Evolutionary conservation across 179 eudicot species (phyloP).

Genomic region (Corrigiola litoralis): DNA sequence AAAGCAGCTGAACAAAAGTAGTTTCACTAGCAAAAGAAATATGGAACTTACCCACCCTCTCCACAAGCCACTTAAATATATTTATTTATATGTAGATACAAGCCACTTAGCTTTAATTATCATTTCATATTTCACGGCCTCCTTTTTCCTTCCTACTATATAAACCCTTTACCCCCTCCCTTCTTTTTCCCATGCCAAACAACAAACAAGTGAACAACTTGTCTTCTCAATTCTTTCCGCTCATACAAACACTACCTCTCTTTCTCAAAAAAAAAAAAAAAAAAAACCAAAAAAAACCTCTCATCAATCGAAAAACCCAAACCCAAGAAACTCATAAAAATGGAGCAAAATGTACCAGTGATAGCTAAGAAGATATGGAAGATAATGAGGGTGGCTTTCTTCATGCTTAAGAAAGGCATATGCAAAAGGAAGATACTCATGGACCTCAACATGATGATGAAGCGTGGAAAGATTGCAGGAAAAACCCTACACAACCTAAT

Average conservation of each 20-base stretch:
- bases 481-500: constrained; percentile 28
- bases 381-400: constrained; percentile 28
- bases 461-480: constrained; percentile 30
- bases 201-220: too few species aligned
- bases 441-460: constrained; percentile 29
- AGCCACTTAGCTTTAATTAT: not conserved
- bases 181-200: constrained; percentile 18
- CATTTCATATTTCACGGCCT: not conserved
- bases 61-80: constrained; percentile 13
- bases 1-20: not conserved
- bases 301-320: not conserved
- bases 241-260: constrained; percentile 5
- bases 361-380: constrained; percentile 33
- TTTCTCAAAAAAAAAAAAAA: too few species aligned
- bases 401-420: constrained; percentile 31
- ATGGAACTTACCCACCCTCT: constrained; percentile 17
- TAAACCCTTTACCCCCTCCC: not conserved
- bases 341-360: constrained; percentile 25
- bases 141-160: constrained; percentile 3
- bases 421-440: constrained; percentile 25
- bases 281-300: not conserved
- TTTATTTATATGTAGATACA: not conserved
- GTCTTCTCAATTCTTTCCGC: constrained; percentile 5
- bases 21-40: not conserved
- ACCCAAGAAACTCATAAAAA: not conserved